These are phyloP conservation scores for Neonectria ditissima DNA, from an alignment of 2,329 filamentous ascomycete genomes.

Conservation along the genomic window DNA sequence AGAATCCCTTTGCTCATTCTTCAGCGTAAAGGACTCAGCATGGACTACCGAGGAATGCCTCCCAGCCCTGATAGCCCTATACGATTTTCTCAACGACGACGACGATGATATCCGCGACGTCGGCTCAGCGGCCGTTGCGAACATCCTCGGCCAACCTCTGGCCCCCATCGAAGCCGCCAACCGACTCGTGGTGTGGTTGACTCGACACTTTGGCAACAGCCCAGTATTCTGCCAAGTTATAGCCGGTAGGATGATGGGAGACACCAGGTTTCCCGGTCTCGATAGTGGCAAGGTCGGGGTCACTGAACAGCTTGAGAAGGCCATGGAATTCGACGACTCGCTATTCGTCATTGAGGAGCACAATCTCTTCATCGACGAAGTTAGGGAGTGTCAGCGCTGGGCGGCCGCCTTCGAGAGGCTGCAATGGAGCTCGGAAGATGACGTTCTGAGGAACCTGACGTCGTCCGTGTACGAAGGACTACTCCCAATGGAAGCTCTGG, in stretches of 20 bases:
- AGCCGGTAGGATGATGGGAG: constrained; percentile 55
- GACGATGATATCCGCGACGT: constrained; percentile 86
- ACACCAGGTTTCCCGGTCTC: constrained; percentile 28
- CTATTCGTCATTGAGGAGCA: constrained; percentile 93
- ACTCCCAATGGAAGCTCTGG: constrained; percentile 51
- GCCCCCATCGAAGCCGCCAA: constrained; percentile 62
- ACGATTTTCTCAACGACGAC: constrained; percentile 86
- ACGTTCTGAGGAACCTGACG: constrained; percentile 45
- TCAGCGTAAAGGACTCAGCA: constrained; percentile 41
- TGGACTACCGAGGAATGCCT: constrained; percentile 56
- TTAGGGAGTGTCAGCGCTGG: constrained; percentile 81
- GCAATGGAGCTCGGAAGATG: constrained; percentile 36
- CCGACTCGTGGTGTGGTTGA: constrained; percentile 59
- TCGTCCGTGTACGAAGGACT: constrained; percentile 67
- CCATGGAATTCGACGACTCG: constrained; percentile 69
- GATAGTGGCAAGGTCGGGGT: constrained; percentile 35
- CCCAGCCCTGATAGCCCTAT: constrained; percentile 72
- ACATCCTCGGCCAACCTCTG: constrained; percentile 59
- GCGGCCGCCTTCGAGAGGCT: constrained; percentile 57
- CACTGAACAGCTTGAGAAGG: constrained; percentile 57
- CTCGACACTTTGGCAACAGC: constrained; percentile 48
- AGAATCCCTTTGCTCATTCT: constrained; percentile 66
- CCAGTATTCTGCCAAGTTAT: constrained; percentile 56
- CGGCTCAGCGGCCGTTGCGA: constrained; percentile 64
- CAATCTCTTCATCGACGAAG: constrained; percentile 91